Conservation (phyloP, 176 grass and related monocot species). For the Lolium multiflorum region DNA sequence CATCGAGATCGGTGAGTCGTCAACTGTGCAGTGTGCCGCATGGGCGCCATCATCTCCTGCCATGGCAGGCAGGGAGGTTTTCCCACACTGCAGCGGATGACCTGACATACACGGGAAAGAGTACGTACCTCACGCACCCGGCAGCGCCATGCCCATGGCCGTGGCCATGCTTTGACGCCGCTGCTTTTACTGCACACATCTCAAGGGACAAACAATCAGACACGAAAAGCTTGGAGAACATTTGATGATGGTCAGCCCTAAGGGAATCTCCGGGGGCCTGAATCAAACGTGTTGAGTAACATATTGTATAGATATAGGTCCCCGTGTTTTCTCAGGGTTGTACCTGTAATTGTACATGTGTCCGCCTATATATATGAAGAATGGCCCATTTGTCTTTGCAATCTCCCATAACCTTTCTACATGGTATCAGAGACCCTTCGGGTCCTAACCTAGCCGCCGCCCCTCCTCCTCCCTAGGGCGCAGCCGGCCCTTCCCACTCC, state of each 20-base stretch:
- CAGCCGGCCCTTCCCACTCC: no score
- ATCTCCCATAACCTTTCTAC: no score
- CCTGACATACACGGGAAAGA: conserved; percentile 11
- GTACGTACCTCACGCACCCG: not conserved
- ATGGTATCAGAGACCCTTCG: no score
- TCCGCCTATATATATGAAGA: no score
- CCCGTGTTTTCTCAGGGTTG: no score
- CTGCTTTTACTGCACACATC: not conserved
- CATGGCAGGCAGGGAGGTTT: conserved; percentile 14
- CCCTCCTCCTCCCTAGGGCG: no score
- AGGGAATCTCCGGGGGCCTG: no score
- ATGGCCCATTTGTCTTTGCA: no score
- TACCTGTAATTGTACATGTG: no score
- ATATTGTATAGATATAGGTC: no score
- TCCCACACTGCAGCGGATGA: conserved; percentile 2
- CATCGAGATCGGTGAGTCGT: conserved; percentile 21
- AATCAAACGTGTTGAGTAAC: no score
- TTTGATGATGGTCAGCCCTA: not conserved
- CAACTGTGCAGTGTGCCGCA: not conserved
- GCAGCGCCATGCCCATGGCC: not conserved
- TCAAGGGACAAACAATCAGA: not conserved
- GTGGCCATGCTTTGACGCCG: conserved; percentile 13
- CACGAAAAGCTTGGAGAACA: not conserved
- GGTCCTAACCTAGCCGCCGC: no score
- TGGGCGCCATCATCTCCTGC: conserved; percentile 26